Evolutionary conservation across 345 rosid species (phyloP).

Genomic region (Salix viminalis): DNA sequence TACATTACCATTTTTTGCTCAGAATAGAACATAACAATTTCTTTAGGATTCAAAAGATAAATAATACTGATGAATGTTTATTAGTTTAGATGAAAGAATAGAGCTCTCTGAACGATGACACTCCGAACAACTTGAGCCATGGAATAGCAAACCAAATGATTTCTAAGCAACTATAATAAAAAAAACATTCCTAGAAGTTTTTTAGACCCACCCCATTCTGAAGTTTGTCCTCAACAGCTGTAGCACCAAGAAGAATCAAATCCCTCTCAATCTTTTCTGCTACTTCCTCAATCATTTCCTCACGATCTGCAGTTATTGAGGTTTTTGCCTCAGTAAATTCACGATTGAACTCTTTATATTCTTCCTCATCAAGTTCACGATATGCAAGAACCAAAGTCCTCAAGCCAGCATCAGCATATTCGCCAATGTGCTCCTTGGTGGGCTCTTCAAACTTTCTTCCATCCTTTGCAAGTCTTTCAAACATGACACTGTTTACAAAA

Average conservation of each 20-base stretch:
- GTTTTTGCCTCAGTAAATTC: constrained; percentile 68
- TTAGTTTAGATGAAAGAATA: not conserved
- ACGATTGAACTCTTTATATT: constrained; percentile 57
- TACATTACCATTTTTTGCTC: too few species aligned
- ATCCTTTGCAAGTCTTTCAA: constrained; percentile 67
- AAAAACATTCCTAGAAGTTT: not conserved
- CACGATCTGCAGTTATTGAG: constrained; percentile 57
- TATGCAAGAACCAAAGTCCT: constrained; percentile 92
- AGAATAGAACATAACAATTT: not conserved
- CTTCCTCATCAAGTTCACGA: constrained; percentile 74
- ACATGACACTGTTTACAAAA: constrained; percentile 62
- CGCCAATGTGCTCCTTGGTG: constrained; percentile 61
- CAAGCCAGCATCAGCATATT: constrained; percentile 91
- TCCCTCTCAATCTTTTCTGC: constrained; percentile 65
- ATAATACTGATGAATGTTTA: not conserved
- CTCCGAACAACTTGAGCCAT: not conserved
- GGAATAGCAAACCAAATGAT: not conserved
- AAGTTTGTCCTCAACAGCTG: constrained; percentile 96
- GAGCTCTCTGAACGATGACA: not conserved
- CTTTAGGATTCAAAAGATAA: not conserved
- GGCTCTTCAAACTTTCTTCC: constrained; percentile 56
- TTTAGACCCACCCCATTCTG: constrained; percentile 72
- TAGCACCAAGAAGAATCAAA: constrained; percentile 86
- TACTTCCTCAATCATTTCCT: constrained; percentile 61
- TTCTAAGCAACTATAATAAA: not conserved